Evolutionary conservation across 805 yeast genomes (phyloP).

Genomic region (Wickerhamomyces rabaulensis): DNA sequence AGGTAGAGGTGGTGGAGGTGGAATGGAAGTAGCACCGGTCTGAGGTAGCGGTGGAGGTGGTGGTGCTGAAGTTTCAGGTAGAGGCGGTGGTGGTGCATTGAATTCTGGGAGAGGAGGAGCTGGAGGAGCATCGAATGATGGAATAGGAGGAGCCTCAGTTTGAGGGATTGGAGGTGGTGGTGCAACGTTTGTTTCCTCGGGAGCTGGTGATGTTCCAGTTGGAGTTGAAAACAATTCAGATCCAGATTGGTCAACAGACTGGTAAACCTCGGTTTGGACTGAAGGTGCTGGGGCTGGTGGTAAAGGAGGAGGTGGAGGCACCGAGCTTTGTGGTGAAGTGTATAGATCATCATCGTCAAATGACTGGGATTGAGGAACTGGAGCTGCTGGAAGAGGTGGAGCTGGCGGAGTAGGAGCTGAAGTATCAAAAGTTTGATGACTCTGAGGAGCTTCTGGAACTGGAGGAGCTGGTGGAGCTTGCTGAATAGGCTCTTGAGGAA

Average conservation of each 20-base stretch:
- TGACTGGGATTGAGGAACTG: conserved; percentile 10
- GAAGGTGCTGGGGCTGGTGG: conserved; percentile 22
- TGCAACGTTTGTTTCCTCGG: conserved; percentile 18
- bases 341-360: neutral
- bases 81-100: conserved; percentile 21
- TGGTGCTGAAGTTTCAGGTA: conserved; percentile 25
- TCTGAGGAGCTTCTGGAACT: neutral
- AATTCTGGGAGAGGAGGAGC: conserved; percentile 31
- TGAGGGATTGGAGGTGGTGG: conserved; percentile 24
- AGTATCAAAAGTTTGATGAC: neutral
- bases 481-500: neutral
- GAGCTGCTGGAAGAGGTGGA: conserved; percentile 7
- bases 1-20: conserved; percentile 24
- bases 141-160: neutral
- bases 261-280: conserved; percentile 5
- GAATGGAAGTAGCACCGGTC: conserved; percentile 29
- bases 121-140: conserved; percentile 18
- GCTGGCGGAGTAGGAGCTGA: conserved; percentile 1
- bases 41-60: conserved; percentile 28
- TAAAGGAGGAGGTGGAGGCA: conserved; percentile 20
- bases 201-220: conserved; percentile 23
- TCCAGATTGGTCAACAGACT: neutral
- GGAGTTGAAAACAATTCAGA: conserved; percentile 9
- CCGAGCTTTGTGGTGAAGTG: neutral
- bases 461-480: neutral